These are phyloP conservation scores for Phytophthora multivora DNA, from an alignment of 352 stramenopile genomes.

Conservation along the genomic window DNA sequence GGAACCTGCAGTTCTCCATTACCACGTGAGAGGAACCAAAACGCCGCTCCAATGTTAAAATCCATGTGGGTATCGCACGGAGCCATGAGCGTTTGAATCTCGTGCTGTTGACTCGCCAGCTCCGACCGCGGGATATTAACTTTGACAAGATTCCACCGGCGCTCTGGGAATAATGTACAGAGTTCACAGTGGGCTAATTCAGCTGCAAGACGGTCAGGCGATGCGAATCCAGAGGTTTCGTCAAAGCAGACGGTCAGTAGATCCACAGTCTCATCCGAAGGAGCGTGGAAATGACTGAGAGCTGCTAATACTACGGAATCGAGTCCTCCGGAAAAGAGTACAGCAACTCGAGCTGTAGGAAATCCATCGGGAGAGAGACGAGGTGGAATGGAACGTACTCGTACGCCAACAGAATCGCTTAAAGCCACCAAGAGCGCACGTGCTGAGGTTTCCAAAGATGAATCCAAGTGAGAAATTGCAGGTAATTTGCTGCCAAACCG, in stretches of 20 bases:
- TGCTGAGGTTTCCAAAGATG: constrained; percentile 31
- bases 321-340: constrained; percentile 97
- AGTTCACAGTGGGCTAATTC: constrained; percentile 86
- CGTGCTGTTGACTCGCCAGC: constrained; percentile 64
- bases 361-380: background rate
- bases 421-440: constrained; percentile 66
- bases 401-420: constrained; percentile 77
- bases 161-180: constrained; percentile 75
- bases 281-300: constrained; percentile 80
- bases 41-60: constrained; percentile 96
- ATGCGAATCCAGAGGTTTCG: constrained; percentile 52
- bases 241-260: constrained; percentile 97
- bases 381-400: constrained; percentile 69
- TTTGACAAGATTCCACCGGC: constrained; percentile 84
- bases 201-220: constrained; percentile 92
- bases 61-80: constrained; percentile 96
- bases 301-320: constrained; percentile 96
- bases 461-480: background rate
- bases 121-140: constrained; percentile 83
- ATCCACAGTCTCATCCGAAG: constrained; percentile 77
- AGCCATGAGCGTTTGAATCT: constrained; percentile 81
- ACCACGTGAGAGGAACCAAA: constrained; percentile 94
- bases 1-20: constrained; percentile 33
- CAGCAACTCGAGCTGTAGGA: constrained; percentile 54
- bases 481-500: constrained; percentile 37